Percentiles rank a stretch among this genome's conserved stretches.
Conservation (phyloP, 2,329 filamentous ascomycete genomes). For the Talaromyces albobiverticillius region DNA sequence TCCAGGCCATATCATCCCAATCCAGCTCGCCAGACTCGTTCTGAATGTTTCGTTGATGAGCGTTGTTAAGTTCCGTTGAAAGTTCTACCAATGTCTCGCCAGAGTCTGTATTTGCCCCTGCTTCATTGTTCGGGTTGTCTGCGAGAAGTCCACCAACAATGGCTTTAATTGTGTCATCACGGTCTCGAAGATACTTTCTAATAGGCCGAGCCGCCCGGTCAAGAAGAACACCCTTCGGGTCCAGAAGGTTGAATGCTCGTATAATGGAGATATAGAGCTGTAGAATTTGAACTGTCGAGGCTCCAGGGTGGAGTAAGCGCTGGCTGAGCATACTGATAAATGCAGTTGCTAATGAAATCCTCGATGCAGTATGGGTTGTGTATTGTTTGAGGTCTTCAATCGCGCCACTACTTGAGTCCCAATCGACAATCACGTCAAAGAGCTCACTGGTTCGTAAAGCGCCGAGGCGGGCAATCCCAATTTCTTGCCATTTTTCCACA, state of each 20-base stretch:
- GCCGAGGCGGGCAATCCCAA: conserved; percentile 55
- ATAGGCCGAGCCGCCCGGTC: conserved; percentile 66
- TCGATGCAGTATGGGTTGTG: conserved; percentile 51
- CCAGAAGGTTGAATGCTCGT: conserved; percentile 60
- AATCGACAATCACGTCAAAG: conserved; percentile 62
- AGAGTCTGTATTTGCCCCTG: conserved; percentile 22
- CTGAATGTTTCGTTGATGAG: conserved; percentile 39
- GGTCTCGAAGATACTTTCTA: conserved; percentile 60
- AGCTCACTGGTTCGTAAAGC: conserved; percentile 55
- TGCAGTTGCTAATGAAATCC: conserved; percentile 53
- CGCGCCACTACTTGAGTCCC: conserved; percentile 57
- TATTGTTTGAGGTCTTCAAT: conserved; percentile 61
- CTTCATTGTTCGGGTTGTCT: conserved; percentile 45
- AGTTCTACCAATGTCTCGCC: conserved; percentile 51
- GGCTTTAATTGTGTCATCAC: conserved; percentile 64
- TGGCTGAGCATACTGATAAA: conserved; percentile 54
- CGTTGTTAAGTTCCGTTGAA: conserved; percentile 50
- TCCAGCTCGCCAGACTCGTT: conserved; percentile 67
- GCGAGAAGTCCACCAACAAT: conserved; percentile 64
- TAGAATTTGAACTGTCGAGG: conserved; percentile 65
- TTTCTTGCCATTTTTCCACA: conserved; percentile 54
- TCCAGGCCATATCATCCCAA: conserved; percentile 91
- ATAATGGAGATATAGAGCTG: conserved; percentile 67
- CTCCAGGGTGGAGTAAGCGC: conserved; percentile 60
- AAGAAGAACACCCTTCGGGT: conserved; percentile 63